Base-by-base conservation (phyloP, 352 stramenopile species). In the Globisporangium canariense region DNA sequence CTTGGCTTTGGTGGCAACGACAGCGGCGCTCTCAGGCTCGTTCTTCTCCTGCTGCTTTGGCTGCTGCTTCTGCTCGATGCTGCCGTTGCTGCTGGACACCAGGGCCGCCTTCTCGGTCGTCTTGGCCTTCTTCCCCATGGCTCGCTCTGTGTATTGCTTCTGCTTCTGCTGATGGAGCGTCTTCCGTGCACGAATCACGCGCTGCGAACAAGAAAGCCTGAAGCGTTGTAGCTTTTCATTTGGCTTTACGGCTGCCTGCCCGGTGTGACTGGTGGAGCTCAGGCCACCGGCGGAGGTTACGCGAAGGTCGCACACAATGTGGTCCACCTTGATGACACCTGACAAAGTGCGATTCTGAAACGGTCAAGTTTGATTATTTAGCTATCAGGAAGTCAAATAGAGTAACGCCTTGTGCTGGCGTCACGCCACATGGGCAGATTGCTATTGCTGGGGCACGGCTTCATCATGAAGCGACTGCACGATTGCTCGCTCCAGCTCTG, bases 71-170 rank as follows among this genome's bases (percentile, higher is more conserved):
- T 55, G 36, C 38, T 60, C 36, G 36, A 6, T 7, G 28, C 36
- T 16, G 16, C 7, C n/a, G 51, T 16, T 28, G 9, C 40, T 59
- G 49, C 34, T 36, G 32, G 40, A 16, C 11, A 28, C 32, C 20
- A 18, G n/a, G 6, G 20, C 47, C 22, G 49, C 60, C 11, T 28
- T 52, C 49, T 52, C 22, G 8, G 57, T 32, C 18, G 60, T 66
- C 60, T 66, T 66, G 50, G 49, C 36, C 52, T 66, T 66, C 60
- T 66, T 66, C 51, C 50, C 60, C 60, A 66, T 66, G 20, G 32
- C 16, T 56, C 28, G 45, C 22, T 56, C 14, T 32, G 45, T 62
- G 30, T 58, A 55, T 55, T 38, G 30, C 36, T 28, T 55, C 36
- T 59, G 60, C 25, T 60, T n/a, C 50, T 60, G 25, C 9, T 13